A percentile compares a stretch with the other conserved stretches of the same genome.
Evolutionary conservation across 192 early-diverging fungal species (phyloP).

Genomic region (Pilaira anomala): DNA sequence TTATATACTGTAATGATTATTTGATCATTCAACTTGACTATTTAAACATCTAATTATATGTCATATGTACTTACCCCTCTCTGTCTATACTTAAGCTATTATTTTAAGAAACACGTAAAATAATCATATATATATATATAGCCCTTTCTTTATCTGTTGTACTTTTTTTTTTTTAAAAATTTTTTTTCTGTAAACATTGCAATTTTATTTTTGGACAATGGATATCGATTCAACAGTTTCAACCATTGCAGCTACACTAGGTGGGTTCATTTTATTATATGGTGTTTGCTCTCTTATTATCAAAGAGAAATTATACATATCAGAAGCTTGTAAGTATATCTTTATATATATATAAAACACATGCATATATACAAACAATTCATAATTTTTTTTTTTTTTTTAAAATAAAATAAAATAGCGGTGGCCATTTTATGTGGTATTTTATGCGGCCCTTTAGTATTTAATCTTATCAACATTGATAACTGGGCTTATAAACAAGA

Average conservation of each 20-base stretch:
- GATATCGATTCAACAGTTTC: constrained; percentile 10
- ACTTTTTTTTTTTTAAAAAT: too few species aligned
- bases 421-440: constrained; percentile 80
- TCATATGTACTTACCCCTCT: too few species aligned
- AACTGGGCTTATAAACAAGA: constrained; percentile 33
- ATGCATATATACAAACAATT: background rate
- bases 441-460: constrained; percentile 66
- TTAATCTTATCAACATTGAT: constrained; percentile 62
- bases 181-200: too few species aligned
- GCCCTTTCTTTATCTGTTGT: too few species aligned
- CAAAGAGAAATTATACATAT: constrained; percentile 69
- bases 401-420: constrained; percentile 33
- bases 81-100: too few species aligned
- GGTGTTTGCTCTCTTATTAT: constrained; percentile 63
- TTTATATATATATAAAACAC: too few species aligned
- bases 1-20: too few species aligned
- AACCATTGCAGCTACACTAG: constrained; percentile 49
- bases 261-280: constrained; percentile 66
- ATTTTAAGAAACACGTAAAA: too few species aligned
- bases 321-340: constrained; percentile 59
- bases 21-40: too few species aligned
- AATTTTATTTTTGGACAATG: too few species aligned
- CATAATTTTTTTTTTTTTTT: background rate
- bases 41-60: too few species aligned
- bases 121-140: too few species aligned